Conservation (phyloP, 2,329 filamentous ascomycete species). For the Elsinoe ampelina region DNA sequence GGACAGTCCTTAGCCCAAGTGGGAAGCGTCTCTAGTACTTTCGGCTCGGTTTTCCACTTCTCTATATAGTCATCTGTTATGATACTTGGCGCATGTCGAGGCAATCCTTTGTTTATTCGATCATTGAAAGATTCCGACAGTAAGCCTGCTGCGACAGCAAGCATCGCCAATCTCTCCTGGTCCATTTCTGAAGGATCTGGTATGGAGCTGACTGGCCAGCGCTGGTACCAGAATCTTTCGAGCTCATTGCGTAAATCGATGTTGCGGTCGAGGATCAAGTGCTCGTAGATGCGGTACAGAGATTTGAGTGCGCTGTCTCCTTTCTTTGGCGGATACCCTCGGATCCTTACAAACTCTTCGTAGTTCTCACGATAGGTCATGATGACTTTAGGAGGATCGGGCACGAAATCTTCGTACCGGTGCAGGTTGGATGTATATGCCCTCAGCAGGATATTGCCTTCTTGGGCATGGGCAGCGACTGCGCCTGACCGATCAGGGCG, state of each 20-base stretch:
- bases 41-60: no score
- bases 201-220: background rate
- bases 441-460: background rate
- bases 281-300: background rate
- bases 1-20: no score
- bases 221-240: background rate
- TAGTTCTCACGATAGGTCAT: background rate
- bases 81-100: no score
- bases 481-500: background rate
- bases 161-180: no score
- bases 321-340: background rate
- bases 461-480: background rate
- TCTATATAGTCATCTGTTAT: no score
- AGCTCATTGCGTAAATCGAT: background rate
- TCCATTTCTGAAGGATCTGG: background rate
- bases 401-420: background rate
- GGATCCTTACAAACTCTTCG: background rate
- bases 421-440: background rate
- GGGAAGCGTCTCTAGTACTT: no score
- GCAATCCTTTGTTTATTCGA: no score
- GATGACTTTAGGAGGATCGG: background rate
- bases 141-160: no score
- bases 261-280: background rate
- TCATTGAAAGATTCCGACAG: no score
- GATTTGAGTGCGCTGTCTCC: background rate